Evolutionary conservation across 495 filamentous ascomycete genomes (phyloP).

Genomic region (Pseudoneurospora amorphoporcata): DNA sequence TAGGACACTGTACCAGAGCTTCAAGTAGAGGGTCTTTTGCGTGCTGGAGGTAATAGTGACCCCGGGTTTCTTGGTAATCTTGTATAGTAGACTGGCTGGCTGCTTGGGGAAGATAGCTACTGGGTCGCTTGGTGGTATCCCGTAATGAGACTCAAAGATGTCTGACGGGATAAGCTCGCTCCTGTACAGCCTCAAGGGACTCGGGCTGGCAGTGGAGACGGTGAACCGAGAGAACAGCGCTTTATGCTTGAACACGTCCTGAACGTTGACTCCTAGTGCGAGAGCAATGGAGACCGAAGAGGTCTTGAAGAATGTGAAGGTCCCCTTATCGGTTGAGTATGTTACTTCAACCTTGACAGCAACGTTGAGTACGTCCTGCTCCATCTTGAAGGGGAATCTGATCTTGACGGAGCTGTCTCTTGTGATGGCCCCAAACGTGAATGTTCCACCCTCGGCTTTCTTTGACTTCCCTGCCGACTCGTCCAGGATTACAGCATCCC

Average conservation of each 20-base stretch:
- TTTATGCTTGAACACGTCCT: slow-evolving; percentile 83
- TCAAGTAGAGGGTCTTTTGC: slow-evolving; percentile 52
- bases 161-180: slow-evolving; percentile 62
- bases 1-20: slow-evolving; percentile 67
- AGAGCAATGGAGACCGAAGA: slow-evolving; percentile 57
- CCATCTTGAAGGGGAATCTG: slow-evolving; percentile 73
- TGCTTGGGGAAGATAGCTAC: slow-evolving; percentile 68
- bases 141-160: slow-evolving; percentile 54
- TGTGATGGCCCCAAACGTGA: slow-evolving; percentile 51
- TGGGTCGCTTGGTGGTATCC: slow-evolving; percentile 41
- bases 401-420: slow-evolving; percentile 42
- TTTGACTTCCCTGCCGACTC: slow-evolving; percentile 38
- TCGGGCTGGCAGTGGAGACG: slow-evolving; percentile 62
- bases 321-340: slow-evolving; percentile 65
- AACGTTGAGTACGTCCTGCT: slow-evolving; percentile 63
- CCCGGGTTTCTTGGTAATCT: slow-evolving; percentile 45
- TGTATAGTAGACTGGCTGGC: slow-evolving; percentile 74
- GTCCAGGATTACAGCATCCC: slow-evolving; percentile 51
- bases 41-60: slow-evolving; percentile 23
- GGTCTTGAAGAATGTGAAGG: slow-evolving; percentile 58
- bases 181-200: slow-evolving; percentile 63
- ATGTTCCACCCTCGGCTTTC: slow-evolving; percentile 49
- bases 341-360: slow-evolving; percentile 64
- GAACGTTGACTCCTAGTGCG: slow-evolving; percentile 88
- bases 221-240: slow-evolving; percentile 82